Evolutionary conservation across 345 rosid genomes (phyloP).

Genomic region (Brassica incana): DNA sequence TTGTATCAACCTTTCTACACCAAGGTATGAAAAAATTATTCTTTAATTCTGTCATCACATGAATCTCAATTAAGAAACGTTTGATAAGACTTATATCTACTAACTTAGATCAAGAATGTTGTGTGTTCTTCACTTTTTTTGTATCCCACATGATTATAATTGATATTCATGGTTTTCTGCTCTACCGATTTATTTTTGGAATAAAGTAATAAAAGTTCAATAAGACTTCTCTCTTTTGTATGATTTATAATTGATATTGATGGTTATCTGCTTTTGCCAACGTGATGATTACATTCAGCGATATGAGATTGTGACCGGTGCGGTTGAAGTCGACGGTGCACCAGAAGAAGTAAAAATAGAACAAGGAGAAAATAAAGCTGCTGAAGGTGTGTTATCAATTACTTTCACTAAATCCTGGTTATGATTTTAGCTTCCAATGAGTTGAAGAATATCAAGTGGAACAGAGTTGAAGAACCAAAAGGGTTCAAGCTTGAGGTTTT

Average conservation of each 20-base stretch:
- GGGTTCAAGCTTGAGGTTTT: conserved; percentile 84
- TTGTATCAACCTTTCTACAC: conserved; percentile 59
- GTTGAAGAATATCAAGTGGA: conserved; percentile 88
- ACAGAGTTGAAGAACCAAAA: conserved; percentile 75
- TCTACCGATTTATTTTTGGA: no score
- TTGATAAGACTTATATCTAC: not conserved
- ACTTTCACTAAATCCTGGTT: not conserved
- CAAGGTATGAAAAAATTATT: conserved; percentile 47
- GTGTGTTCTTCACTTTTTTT: no score
- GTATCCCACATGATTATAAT: not conserved
- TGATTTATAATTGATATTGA: no score
- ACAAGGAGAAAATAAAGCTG: conserved; percentile 42
- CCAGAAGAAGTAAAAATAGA: conserved; percentile 48
- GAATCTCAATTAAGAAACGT: not conserved
- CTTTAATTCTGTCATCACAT: conserved; percentile 10
- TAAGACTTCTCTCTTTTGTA: no score
- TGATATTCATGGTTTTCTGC: not conserved
- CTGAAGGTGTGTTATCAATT: conserved; percentile 50
- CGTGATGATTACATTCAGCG: conserved; percentile 46
- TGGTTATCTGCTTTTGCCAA: not conserved
- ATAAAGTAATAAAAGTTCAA: no score
- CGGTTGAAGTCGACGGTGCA: conserved; percentile 62
- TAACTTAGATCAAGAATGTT: no score
- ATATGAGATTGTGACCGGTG: conserved; percentile 78
- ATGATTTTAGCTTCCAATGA: not conserved